Evolutionary conservation across 192 early-diverging fungal genomes (phyloP), one percentile per base, ranked within the genome.

Genomic region (Fimicolochytrium jonesii): DNA sequence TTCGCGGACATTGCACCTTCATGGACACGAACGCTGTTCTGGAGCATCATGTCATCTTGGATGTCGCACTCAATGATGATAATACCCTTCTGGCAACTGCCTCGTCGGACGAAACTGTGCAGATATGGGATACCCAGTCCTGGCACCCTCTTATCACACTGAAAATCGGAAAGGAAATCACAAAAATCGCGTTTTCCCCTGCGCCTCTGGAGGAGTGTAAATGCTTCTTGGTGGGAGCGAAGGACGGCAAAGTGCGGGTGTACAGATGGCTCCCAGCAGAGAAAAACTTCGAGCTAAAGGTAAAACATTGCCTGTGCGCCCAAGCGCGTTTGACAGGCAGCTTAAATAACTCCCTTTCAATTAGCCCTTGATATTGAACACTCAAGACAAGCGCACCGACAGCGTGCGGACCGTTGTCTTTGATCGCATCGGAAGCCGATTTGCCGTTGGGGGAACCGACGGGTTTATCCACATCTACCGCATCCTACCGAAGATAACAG

Each of bases 61-160:
- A 91, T 57, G 79, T 94, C 47, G 80, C 86, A 6, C 76, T 94
- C 15, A 91, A 88, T 69, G 47, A 75, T 11, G 87, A 90, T 26
- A 92, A 91, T 69, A 90, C 86, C 4, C 67, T 92, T 56, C 66
- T 94, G 17, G 90, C 90, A 1, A 85, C 89, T 1, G 81, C 90
- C 2, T 86, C 88, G 7, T 70, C 78, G 5, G 90, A 94, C 60
- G 81, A 86, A n/a, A 86, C 83, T 15, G 71, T 90, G 6, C 80
- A 83, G 11, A 78, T 94, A 1, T 94, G 90, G 90, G 79, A 85
- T 49, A 61, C 90, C 51, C 78, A 84, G 56, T 85, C 83, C 0
- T 87, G 82, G 45, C 79, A 80, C 25, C 90, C 87, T 18, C 60
- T 87, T 18, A 77, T 77, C 2, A 46, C 43, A 25, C 31, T 72